These are phyloP conservation scores for Kwoniella europaea DNA, from an alignment of 768 basidiomycete species.

Conservation along the genomic window DNA sequence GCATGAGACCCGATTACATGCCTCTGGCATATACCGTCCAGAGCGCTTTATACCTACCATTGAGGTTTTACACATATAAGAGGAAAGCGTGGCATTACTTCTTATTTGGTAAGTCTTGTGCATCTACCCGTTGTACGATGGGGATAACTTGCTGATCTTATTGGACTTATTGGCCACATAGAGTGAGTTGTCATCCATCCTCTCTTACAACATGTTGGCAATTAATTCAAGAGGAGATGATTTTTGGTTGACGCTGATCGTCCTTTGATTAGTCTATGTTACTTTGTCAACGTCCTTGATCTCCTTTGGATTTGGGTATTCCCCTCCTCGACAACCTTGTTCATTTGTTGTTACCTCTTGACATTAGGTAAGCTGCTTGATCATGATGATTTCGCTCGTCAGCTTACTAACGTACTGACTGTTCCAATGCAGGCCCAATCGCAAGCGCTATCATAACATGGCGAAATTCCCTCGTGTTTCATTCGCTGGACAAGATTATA, in stretches of 20 bases:
- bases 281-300: slow-evolving; percentile 89
- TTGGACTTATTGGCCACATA: slow-evolving; percentile 14
- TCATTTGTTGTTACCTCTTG: slow-evolving; percentile 89
- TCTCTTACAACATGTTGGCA: too few relatives aligned
- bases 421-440: slow-evolving; percentile 64
- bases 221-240: too few relatives aligned
- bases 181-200: slow-evolving; percentile 8
- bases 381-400: too few relatives aligned
- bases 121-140: too few relatives aligned
- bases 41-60: slow-evolving; percentile 76
- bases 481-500: slow-evolving; percentile 94
- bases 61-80: slow-evolving; percentile 86
- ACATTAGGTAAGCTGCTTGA: slow-evolving; percentile 66
- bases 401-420: not conserved
- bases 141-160: not conserved
- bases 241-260: not conserved
- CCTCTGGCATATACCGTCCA: slow-evolving; percentile 85
- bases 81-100: slow-evolving; percentile 93
- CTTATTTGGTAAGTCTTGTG: slow-evolving; percentile 63
- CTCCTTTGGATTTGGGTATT: slow-evolving; percentile 90
- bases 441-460: slow-evolving; percentile 96
- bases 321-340: slow-evolving; percentile 75
- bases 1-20: slow-evolving; percentile 86
- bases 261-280: slow-evolving; percentile 65
- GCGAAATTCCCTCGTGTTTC: slow-evolving; percentile 98